Base-by-base conservation (phyloP, 371 early-diverging fungal species). In the Actinomortierella wolfii region DNA sequence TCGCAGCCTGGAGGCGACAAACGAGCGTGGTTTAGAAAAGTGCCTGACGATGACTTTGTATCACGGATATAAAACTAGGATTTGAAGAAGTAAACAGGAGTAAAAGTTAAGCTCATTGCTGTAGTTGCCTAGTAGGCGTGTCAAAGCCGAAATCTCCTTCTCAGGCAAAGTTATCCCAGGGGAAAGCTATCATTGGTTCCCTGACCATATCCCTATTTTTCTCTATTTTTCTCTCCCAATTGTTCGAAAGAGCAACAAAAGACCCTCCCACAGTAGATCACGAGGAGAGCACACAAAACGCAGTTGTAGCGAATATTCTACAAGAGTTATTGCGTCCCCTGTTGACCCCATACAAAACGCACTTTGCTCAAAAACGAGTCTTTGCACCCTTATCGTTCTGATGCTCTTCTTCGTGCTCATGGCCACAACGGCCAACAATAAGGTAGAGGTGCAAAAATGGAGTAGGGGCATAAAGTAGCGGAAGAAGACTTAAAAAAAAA, bases 21-120 rank as follows among this genome's bases (percentile, higher is more conserved):
- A 4, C 98, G 82, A 66, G 93, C 85, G 76, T 93, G 92, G 82
- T 98, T 98, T 45, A 97, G 78, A 71, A 97, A 98, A 14, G 98
- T 98, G 18, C 98, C 98, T 20, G 96, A 95, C 7, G 96, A 96
- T 51, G 93, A 93, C 57, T 92, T 94, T 29, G 93, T 93, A 79
- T 98, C 98, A 56, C 92, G 85, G 54, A 97, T 87, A 68, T 80
- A 97, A 39, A 98, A 83, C 91, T 93, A 68, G 21, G 25, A 34
- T 14, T 18, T n/a, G n/a, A 5, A 44, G 51, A 61, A 18, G 39
- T 44, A 60, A 59, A 55, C 54, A 18, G n/a, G 13, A 48, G 45
- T 28, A 14, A 39, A 45, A 14, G 47, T 18, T 46, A 23, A 26
- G 56, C 18, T 23, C 29, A 54, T 42, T n/a, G 9, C 11, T 9